Conservation (phyloP, 352 stramenopile genomes). For the Phytopythium kandeliae region DNA sequence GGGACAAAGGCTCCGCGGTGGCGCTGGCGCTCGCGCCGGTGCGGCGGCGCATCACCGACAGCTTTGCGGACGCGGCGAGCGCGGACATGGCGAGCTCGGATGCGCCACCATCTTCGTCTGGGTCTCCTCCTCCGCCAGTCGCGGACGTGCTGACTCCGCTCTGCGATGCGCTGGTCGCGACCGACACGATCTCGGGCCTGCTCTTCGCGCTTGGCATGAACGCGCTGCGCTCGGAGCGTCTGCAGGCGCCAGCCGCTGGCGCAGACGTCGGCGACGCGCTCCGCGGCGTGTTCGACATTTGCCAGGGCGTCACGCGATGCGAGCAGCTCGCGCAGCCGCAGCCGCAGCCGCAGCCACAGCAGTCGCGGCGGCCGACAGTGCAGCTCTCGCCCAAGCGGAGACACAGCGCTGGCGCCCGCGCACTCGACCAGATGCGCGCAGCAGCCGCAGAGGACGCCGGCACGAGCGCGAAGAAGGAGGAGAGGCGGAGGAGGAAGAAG, state of each 20-base stretch:
- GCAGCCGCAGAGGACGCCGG: neutral
- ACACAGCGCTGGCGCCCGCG: conserved; percentile 6
- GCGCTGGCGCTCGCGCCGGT: neutral
- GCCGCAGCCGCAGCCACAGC: conserved; percentile 9
- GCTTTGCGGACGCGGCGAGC: conserved; percentile 2
- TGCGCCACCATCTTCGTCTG: neutral
- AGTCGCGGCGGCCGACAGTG: conserved; percentile 9
- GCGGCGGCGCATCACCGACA: conserved; percentile 6
- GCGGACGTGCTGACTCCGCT: conserved; percentile 20
- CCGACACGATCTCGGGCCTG: conserved; percentile 33
- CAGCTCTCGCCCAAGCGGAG: conserved; percentile 10
- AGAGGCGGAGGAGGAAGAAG: conserved; percentile 20
- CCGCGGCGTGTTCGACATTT: conserved; percentile 20
- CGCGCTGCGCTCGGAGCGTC: conserved; percentile 13
- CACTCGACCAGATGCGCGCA: conserved; percentile 9
- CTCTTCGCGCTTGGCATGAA: conserved; percentile 37
- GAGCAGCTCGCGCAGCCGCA: conserved; percentile 30
- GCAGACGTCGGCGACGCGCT: conserved; percentile 10
- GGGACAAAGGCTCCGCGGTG: neutral
- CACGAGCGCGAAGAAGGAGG: conserved; percentile 10
- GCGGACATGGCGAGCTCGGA: neutral
- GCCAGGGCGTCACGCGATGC: conserved; percentile 27
- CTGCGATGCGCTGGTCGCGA: conserved; percentile 29
- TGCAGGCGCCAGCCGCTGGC: neutral
- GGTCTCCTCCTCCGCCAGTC: neutral